Evolutionary conservation across 805 yeast genomes (phyloP).

Genomic region (Debaryomyces maramus): DNA sequence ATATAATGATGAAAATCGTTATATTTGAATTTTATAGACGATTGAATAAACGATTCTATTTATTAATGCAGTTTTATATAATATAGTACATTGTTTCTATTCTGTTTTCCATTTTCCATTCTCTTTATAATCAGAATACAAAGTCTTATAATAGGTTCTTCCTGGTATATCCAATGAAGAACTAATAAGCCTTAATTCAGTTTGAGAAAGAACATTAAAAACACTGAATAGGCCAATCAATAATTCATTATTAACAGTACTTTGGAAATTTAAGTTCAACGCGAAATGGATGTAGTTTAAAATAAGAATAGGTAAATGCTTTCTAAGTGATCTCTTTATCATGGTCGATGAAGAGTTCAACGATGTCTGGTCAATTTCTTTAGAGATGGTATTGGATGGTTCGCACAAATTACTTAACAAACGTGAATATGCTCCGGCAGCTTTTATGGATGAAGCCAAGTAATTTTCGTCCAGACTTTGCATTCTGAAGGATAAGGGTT

Average conservation of each 20-base stretch:
- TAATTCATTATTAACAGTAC: constrained; percentile 48
- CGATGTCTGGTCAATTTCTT: constrained; percentile 28
- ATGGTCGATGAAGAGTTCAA: constrained; percentile 56
- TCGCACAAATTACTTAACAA: constrained; percentile 71
- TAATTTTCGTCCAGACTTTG: constrained; percentile 6
- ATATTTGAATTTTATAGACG: constrained; percentile 12
- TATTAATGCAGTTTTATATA: too few relatives aligned
- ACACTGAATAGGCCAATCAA: constrained; percentile 58
- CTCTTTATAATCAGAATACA: constrained; percentile 72
- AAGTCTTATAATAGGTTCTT: constrained; percentile 60
- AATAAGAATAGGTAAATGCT: constrained; percentile 58
- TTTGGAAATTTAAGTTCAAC: constrained; percentile 49
- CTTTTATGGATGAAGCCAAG: constrained; percentile 22
- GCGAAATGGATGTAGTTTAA: constrained; percentile 57
- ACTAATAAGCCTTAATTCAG: constrained; percentile 63
- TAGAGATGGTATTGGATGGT: constrained; percentile 47
- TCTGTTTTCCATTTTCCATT: constrained; percentile 81
- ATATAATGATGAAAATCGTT: constrained; percentile 31
- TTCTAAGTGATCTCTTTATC: constrained; percentile 62
- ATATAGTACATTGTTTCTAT: too few relatives aligned
- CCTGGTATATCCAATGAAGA: constrained; percentile 69
- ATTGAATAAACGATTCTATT: constrained; percentile 2
- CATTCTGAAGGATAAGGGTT: constrained; percentile 36
- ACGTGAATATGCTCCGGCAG: constrained; percentile 56
- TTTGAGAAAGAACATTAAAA: constrained; percentile 66